phyloP scores from a whole-genome alignment of 768 basidiomycete genomes.

The Tylopilus intermedius region DNA sequence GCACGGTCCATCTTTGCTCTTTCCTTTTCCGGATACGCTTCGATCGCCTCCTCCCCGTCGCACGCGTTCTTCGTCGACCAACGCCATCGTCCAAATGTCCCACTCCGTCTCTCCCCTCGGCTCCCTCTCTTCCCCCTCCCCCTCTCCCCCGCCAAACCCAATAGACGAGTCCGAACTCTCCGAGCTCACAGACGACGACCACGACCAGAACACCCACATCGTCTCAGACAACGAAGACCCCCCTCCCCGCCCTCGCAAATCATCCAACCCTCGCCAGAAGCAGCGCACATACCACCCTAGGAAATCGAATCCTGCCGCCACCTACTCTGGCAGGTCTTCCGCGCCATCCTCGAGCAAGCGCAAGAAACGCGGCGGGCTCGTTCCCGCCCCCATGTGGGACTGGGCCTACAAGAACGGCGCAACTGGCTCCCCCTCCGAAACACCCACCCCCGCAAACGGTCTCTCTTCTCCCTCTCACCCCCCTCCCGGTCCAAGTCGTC shows the following conservation, averaged over 20 bases:
- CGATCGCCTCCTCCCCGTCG: constrained; percentile 23
- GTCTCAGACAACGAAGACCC: constrained; percentile 24
- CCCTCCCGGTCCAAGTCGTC: constrained; percentile 7
- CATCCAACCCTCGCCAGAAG: constrained; percentile 5
- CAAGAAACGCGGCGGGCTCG: constrained; percentile 61
- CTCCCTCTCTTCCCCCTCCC: constrained; percentile 68
- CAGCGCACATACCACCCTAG: constrained; percentile 9
- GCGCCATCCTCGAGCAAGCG: constrained; percentile 26
- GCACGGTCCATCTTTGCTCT: constrained; percentile 20
- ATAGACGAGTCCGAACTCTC: constrained; percentile 69
- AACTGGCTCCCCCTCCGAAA: constrained; percentile 14
- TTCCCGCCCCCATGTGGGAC: constrained; percentile 81
- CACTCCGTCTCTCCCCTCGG: constrained; percentile 39
- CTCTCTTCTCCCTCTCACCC: constrained; percentile 2
- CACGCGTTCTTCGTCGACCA: constrained; percentile 10
- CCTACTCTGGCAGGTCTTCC: constrained; percentile 4
- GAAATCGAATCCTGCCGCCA: constrained; percentile 3
- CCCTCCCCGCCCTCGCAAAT: constrained; percentile 16
- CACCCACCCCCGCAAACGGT: constrained; percentile 3
- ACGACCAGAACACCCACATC: constrained; percentile 37
- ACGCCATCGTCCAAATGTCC: constrained; percentile 13
- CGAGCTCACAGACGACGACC: constrained; percentile 79
- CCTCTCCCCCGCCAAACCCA: constrained; percentile 44
- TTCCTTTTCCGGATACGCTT: constrained; percentile 13
- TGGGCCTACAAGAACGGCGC: constrained; percentile 60